Conservation (phyloP, 345 rosid species). For the Rubroshorea leprosula region DNA sequence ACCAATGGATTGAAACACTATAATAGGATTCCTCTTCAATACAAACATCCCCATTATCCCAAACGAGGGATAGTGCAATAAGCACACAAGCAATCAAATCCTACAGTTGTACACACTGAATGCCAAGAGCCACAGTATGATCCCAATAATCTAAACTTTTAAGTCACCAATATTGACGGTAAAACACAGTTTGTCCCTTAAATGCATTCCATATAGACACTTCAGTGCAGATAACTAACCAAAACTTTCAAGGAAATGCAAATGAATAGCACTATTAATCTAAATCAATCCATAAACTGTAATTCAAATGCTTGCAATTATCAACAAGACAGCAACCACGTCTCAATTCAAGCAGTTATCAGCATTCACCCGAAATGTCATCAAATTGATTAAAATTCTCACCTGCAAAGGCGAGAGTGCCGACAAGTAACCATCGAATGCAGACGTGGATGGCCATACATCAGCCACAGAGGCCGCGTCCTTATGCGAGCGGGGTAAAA, state of each 20-base stretch:
- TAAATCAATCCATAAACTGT: neutral
- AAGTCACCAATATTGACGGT: too few relatives aligned
- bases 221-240: too few relatives aligned
- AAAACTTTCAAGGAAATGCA: too few relatives aligned
- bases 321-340: neutral
- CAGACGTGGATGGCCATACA: constrained; percentile 99
- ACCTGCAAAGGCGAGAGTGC: constrained; percentile 99
- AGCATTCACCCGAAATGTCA: constrained; percentile 5
- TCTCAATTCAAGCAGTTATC: constrained; percentile 1
- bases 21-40: neutral
- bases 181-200: too few relatives aligned
- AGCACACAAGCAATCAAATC: neutral
- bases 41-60: neutral
- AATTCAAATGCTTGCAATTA: neutral
- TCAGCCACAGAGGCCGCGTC: constrained; percentile 94
- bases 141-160: neutral
- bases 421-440: constrained; percentile 92
- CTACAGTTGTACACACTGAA: neutral
- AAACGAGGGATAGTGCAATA: neutral
- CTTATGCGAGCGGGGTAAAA: constrained; percentile 85
- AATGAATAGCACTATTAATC: too few relatives aligned
- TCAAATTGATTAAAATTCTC: constrained; percentile 8
- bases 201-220: too few relatives aligned
- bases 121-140: neutral
- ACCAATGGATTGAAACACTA: neutral